phyloP scores from a whole-genome alignment of 2,329 filamentous ascomycete species.

The Acrodontium crateriforme region DNA sequence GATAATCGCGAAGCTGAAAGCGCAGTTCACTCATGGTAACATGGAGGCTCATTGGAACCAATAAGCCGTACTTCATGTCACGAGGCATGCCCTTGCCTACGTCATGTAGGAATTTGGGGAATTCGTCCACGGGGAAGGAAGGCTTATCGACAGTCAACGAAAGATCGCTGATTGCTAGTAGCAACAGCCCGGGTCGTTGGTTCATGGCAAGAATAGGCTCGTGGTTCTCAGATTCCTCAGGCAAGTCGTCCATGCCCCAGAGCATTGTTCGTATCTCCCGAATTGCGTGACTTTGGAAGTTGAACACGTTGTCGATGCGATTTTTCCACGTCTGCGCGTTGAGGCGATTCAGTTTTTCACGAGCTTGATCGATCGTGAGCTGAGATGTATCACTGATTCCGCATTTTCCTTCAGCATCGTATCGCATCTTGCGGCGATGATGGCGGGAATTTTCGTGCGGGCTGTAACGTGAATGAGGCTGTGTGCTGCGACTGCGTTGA shows the following conservation, averaged over 20 bases:
- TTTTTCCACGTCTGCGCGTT: constrained; percentile 88
- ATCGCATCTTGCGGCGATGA: constrained; percentile 37
- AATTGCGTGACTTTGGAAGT: constrained; percentile 57
- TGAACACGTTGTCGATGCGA: constrained; percentile 66
- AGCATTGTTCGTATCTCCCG: constrained; percentile 67
- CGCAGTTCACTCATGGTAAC: constrained; percentile 83
- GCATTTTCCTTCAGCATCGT: constrained; percentile 66
- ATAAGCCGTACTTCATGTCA: constrained; percentile 77
- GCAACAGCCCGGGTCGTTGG: constrained; percentile 70
- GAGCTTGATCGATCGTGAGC: constrained; percentile 63
- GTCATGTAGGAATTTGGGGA: constrained; percentile 70
- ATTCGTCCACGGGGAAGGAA: constrained; percentile 69
- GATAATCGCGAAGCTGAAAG: constrained; percentile 82
- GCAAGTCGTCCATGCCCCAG: constrained; percentile 67
- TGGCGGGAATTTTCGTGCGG: constrained; percentile 14
- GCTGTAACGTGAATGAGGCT: constrained; percentile 10
- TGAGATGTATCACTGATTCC: constrained; percentile 59
- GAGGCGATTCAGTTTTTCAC: constrained; percentile 58
- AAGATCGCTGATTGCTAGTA: constrained; percentile 67
- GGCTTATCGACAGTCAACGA: constrained; percentile 82
- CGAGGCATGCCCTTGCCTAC: constrained; percentile 95
- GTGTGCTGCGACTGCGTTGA: constrained; percentile 26
- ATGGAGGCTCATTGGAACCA: constrained; percentile 80
- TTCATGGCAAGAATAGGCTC: constrained; percentile 80
- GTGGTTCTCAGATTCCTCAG: constrained; percentile 66